Evolutionary conservation across 73 alveolate species (phyloP), one percentile per base, ranked within the genome.

Genomic region (Breviolum minutum): DNA sequence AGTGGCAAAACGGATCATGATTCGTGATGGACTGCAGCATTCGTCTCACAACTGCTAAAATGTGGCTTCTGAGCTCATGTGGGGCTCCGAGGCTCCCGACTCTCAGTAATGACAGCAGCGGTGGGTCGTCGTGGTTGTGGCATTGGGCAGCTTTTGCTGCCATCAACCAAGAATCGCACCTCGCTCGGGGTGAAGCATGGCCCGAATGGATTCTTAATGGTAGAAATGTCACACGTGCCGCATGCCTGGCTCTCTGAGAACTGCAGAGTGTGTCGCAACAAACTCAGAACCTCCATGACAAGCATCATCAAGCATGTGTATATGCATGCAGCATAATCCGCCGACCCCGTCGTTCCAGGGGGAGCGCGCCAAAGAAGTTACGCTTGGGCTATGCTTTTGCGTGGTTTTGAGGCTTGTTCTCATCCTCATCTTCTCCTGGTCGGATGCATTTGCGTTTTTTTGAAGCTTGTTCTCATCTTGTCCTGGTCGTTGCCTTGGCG

Each of bases 161-260:
- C 97, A 24, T 90, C 97, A 13, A 90, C 97, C 62, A 90, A 26
- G 97, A 90, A 90, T 16, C 97, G 97, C 29, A 90, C 97, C 97
- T 90, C 27, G 48, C 6, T 48, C 12, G 19, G 8, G 70, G 71
- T 32, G 32, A 14, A 2, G 63, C 29, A 64, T 11, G 6, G 8
- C 90, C 48, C 77, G n/a, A 66, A 32, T 29, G 14, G 7, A n/a
- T 29, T 77, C 30, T 61, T 61, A 27, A 12, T 7, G 63, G 14
- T 29, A 62, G 27, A n/a, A 63, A 27, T 77, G 24, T 29, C 16
- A 29, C 24, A 14, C 90, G 20, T 26, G 29, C 19, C 26, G 73
- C 92, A 54, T 0, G 77, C 95, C 97, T 90, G 97, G 76, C 97
- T 90, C 88, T 90, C 97, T 40, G 97, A 71, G 87, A 90, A 71